Evolutionary conservation across 352 stramenopile genomes (phyloP).

Genomic region (Thalassiosira mediterranea): DNA sequence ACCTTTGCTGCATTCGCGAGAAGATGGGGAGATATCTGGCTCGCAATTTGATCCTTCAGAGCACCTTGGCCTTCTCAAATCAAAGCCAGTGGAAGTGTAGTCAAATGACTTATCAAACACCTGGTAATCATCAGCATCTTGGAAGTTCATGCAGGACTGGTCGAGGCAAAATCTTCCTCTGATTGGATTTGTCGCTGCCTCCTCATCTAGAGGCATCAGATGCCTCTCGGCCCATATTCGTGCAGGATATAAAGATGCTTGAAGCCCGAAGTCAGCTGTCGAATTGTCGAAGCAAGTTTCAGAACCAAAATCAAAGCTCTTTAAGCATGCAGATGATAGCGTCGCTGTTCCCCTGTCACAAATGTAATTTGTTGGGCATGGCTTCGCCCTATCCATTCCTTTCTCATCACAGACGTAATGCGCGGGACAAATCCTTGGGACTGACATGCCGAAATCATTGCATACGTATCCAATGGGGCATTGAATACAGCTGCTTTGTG

Average conservation of each 20-base stretch:
- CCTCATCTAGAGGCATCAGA: slow-evolving; percentile 87
- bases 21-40: slow-evolving; percentile 77
- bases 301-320: slow-evolving; percentile 36
- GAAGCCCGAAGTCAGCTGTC: slow-evolving; percentile 93
- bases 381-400: slow-evolving; percentile 89
- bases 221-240: slow-evolving; percentile 94
- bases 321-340: slow-evolving; percentile 88
- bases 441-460: slow-evolving; percentile 90
- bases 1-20: slow-evolving; percentile 67
- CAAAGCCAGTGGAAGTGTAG: slow-evolving; percentile 86
- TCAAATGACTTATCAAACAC: slow-evolving; percentile 88
- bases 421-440: slow-evolving; percentile 92
- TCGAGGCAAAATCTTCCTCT: slow-evolving; percentile 94
- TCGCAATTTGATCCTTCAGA: slow-evolving; percentile 47
- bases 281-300: slow-evolving; percentile 92
- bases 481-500: slow-evolving; percentile 87
- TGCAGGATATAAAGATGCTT: slow-evolving; percentile 86
- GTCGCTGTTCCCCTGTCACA: slow-evolving; percentile 95
- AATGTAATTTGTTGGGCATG: slow-evolving; percentile 94
- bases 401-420: slow-evolving; percentile 92
- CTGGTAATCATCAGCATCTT: slow-evolving; percentile 86
- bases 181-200: slow-evolving; percentile 84
- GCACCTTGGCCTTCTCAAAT: slow-evolving; percentile 70
- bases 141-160: slow-evolving; percentile 88
- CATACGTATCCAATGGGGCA: slow-evolving; percentile 96